Conservation (phyloP, 2,329 filamentous ascomycete species). For the Amauroascus verrucosus region DNA sequence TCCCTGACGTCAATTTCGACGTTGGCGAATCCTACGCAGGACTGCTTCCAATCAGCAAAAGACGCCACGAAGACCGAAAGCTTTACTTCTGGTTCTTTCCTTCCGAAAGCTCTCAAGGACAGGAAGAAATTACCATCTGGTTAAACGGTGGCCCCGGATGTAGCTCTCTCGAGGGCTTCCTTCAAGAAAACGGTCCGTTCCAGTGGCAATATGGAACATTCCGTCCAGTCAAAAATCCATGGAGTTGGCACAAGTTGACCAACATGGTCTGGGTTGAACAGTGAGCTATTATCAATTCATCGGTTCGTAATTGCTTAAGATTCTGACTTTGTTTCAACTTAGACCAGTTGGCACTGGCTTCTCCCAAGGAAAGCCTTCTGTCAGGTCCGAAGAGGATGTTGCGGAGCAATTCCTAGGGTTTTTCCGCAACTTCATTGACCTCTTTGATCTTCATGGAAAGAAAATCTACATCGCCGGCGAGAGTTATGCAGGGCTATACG, state of each 20-base stretch:
- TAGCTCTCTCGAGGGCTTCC: conserved; percentile 54
- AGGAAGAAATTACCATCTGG: conserved; percentile 37
- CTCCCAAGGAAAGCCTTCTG: conserved; percentile 53
- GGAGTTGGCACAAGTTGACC: conserved; percentile 64
- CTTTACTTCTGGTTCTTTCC: conserved; percentile 46
- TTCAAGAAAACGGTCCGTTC: conserved; percentile 71
- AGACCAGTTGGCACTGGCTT: conserved; percentile 54
- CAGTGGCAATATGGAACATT: conserved; percentile 58
- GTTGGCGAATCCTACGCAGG: conserved; percentile 45
- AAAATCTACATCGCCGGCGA: conserved; percentile 67
- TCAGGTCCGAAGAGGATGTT: conserved; percentile 56
- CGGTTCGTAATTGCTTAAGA: not conserved
- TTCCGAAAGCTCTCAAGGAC: conserved; percentile 35
- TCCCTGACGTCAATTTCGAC: conserved; percentile 62
- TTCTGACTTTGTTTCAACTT: conserved; percentile 19
- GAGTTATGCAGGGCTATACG: conserved; percentile 57
- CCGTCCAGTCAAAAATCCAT: conserved; percentile 54
- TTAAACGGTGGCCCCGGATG: conserved; percentile 48
- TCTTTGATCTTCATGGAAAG: conserved; percentile 55
- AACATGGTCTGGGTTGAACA: conserved; percentile 71
- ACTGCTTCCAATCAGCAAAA: conserved; percentile 45
- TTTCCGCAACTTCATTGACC: conserved; percentile 66
- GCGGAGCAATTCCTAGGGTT: conserved; percentile 66
- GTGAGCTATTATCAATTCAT: conserved; percentile 28
- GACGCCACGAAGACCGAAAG: conserved; percentile 35